Base-by-base conservation (phyloP, 2,329 filamentous ascomycete genomes). In the Fusarium buxicola region DNA sequence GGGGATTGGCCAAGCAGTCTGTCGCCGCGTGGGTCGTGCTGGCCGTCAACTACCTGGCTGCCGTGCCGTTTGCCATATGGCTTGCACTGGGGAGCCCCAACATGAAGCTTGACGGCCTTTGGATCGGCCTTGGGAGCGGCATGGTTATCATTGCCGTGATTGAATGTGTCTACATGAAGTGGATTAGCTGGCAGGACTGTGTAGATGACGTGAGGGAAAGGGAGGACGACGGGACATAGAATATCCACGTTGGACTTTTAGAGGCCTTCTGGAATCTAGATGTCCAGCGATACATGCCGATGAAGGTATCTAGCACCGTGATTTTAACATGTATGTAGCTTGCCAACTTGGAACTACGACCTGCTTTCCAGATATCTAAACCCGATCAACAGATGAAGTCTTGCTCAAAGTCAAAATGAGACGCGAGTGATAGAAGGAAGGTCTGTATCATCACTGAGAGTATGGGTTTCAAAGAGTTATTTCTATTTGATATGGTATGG, bases 21-120 rank as follows among this genome's bases (percentile, higher is more conserved):
- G 52, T 66, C 2, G 64, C 63, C n/a, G 64, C 63, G 0, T 66
- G 63, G 63, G 52, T 66, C 8, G 64, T 67, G 4, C 31, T 66
- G 8, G 56, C 39, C 13, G 57, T 67, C 15, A 66, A 66, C n/a
- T 66, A 67, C 31, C 28, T 66, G 18, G 63, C 45, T 18, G 64
- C 64, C 2, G 64, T 67, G 10, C 64, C 64, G 2, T 53, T 65
- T 15, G 63, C 64, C 31, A 59, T 66, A 6, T 66, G 63, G 60
- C 63, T 66, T 5, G 63, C 58, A 28, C 47, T 66, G 11, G 64
- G 63, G 30, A 43, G 44, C 34, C 60, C 63, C 7, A 25, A 59
- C 15, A 31, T 66, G 28, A 53, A 65, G 47, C 50, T 80, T 12
- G 54, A 70, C 15, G 68, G 68, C 13, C 46, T 70, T 8, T 70